Conservation (phyloP, 1,284 basidiomycete genomes). For the Vanrija humicola region DNA sequence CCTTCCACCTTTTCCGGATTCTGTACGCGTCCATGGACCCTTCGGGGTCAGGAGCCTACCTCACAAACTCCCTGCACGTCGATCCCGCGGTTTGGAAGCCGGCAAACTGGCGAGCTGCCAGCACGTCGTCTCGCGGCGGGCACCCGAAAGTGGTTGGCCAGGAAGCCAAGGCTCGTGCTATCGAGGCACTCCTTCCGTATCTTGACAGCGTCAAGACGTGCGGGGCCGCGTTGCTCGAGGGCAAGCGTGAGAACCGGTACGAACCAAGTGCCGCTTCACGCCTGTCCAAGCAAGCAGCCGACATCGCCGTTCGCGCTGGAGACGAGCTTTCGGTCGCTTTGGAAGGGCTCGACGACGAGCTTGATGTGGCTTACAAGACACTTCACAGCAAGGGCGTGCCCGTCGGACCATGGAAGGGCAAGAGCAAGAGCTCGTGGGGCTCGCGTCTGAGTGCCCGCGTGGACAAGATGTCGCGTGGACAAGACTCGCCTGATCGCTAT, state of each 20-base stretch:
- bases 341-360: slow-evolving; percentile 75
- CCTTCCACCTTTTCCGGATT: slow-evolving; percentile 84
- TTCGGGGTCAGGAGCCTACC: slow-evolving; percentile 75
- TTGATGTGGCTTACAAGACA: slow-evolving; percentile 81
- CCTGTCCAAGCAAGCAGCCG: slow-evolving; percentile 9
- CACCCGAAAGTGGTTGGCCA: slow-evolving; percentile 47
- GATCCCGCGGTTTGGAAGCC: slow-evolving; percentile 76
- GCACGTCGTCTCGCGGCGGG: slow-evolving; percentile 61
- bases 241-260: slow-evolving; percentile 56
- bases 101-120: slow-evolving; percentile 10
- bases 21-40: slow-evolving; percentile 71
- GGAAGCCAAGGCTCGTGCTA: slow-evolving; percentile 33
- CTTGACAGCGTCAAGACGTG: slow-evolving; percentile 24
- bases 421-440: slow-evolving; percentile 63
- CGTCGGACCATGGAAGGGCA: slow-evolving; percentile 61
- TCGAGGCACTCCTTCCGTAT: slow-evolving; percentile 27
- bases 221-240: slow-evolving; percentile 55
- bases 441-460: slow-evolving; percentile 75
- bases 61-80: slow-evolving; percentile 81
- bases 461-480: slow-evolving; percentile 83
- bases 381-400: slow-evolving; percentile 79
- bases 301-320: slow-evolving; percentile 55
- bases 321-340: slow-evolving; percentile 52
- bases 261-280: not conserved
- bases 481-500: slow-evolving; percentile 83